Base-by-base conservation (phyloP, 2,329 filamentous ascomycete genomes). In the Ophiosphaerella narmari region DNA sequence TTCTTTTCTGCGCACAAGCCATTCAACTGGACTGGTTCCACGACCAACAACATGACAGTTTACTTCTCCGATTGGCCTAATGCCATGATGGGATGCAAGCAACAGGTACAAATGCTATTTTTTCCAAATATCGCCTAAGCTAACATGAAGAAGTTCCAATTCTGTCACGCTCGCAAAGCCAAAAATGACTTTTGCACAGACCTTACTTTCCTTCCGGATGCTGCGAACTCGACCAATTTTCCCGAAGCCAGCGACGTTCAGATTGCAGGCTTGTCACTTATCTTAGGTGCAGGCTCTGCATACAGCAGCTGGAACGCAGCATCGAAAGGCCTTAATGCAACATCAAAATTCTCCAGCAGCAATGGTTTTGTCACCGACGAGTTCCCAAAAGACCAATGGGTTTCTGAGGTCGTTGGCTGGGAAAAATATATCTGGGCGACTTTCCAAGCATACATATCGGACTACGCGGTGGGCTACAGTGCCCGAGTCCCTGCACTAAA, bases 331-430 rank as follows among this genome's bases (percentile, higher is more conserved):
- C 43, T 39, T 21, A 46, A 40, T 16, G 36, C 38, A 26, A 43
- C 33, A 14, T 48, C 7, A 41, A 49, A 35, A 18, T 43, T 37
- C 31, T 47, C 52, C 24, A 36, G 38, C 43, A 50, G 50, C 11
- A 43, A 50, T 3, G 36, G 48, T 13, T 37, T 45, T 33, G 14
- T 36, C 18, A 21, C 46, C 21, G 21, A 39, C 36, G 42, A 11
- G 26, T 24, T 60, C 36, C 32, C 61, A 16, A 31, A 55, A 12
- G 53, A 63, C 11, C 60, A 63, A 38, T 66, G 63, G 61, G 41
- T 61, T 11, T 44, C 37, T 3, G 63, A 66, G 39, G 31, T 63
- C 13, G 38, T 48, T 4, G 53, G 51, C 3, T 66, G 63, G 63
- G 57, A 64, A 40, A 33, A 41, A 11, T 47, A 52, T 23, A 46